phyloP scores from a whole-genome alignment of 108 stramenopile species.

The Cyclotella choctawhatcheeana region DNA sequence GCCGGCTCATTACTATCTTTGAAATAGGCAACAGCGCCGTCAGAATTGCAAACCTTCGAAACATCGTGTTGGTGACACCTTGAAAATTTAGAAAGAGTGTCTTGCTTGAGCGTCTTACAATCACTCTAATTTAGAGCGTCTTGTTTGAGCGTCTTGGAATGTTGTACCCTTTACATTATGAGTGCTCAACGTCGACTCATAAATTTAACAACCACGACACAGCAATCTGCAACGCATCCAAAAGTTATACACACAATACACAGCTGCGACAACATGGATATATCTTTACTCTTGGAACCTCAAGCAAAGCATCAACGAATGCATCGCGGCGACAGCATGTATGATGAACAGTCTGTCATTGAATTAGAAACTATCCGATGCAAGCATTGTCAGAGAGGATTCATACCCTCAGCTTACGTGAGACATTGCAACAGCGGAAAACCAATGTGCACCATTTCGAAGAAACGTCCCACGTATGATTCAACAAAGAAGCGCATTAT shows the following conservation, averaged over 20 bases:
- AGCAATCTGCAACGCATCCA: too few relatives aligned
- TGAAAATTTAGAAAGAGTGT: too few relatives aligned
- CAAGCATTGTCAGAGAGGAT: neutral
- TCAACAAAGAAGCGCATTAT: neutral
- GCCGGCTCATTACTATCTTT: constrained; percentile 21
- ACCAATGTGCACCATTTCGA: neutral
- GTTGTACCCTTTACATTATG: too few relatives aligned
- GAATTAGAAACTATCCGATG: neutral
- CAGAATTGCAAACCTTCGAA: too few relatives aligned
- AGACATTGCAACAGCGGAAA: neutral
- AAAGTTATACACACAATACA: too few relatives aligned
- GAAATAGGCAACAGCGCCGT: neutral
- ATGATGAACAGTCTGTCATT: constrained; percentile 3
- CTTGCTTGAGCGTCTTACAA: too few relatives aligned
- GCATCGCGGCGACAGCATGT: constrained; percentile 8
- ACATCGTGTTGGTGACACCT: too few relatives aligned
- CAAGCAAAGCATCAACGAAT: constrained; percentile 7
- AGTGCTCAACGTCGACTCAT: too few relatives aligned
- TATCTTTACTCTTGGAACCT: neutral
- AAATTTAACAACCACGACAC: too few relatives aligned
- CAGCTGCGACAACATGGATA: too few relatives aligned
- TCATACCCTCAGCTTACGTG: neutral
- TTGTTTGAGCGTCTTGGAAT: too few relatives aligned
- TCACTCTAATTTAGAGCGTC: too few relatives aligned
- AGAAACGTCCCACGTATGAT: neutral